Base-by-base conservation (phyloP, 108 stramenopile species). In the Cyclotella baltica region DNA sequence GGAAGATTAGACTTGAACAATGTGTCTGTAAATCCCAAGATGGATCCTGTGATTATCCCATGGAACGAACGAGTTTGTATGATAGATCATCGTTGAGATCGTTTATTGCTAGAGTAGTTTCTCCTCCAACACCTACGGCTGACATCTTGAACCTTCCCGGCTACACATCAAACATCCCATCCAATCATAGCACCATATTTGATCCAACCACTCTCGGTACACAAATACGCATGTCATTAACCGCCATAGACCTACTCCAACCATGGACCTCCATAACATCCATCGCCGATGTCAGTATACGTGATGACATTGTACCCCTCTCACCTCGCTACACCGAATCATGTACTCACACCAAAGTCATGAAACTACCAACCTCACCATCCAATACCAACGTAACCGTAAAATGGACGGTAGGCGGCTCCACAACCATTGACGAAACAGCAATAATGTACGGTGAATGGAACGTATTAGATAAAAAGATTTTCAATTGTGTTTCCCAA, bases 211-310 rank as follows among this genome's bases (percentile, higher is more conserved):
- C 95, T 80, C 85, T 98, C 15, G 88, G 97, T 29, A 75, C 93
- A 19, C 98, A 98, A 62, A 81, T 98, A 62, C 93, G 93, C 18
- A 76, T 98, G 55, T 85, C 93, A 0, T 78, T 99, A 31, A 40
- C 92, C 48, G 76, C 89, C 15, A 82, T 89, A 3, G 98, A 99
- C 66, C 61, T 97, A 22, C 96, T 96, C 0, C 85, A 97, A 77
- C 98, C 98, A 20, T 98, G 96, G 74, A 89, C 96, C 61, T 50
- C 85, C 2, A 72, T 94, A 29, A 72, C 81, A 27, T 76, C 61
- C 6, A 82, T 90, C 61, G 86, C 89, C 47, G 79, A 86, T 3
- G 63, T 84, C 18, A 51, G 40, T 9, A 73, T 92, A 40, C 63
- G 84, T 10, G 84, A 94, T 53, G 92, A 93, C 59, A 64, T 89